A percentile compares a stretch with the other conserved stretches of the same genome.
Conservation (phyloP, 441 rosid species). For the Euphorbia schlechtendalii region DNA sequence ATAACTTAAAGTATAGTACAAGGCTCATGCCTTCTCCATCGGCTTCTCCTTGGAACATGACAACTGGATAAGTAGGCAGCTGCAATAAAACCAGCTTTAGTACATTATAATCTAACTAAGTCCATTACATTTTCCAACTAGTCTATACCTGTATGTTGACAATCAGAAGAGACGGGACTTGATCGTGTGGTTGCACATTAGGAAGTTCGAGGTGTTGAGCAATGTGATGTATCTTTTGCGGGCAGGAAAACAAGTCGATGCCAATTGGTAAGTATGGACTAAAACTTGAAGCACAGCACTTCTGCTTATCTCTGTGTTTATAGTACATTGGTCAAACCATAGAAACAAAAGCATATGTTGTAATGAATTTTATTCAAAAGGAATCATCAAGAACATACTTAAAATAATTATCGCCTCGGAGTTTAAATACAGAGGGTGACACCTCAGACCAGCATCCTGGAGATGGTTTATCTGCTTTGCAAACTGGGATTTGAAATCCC, state of each 20-base stretch:
- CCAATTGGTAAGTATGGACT: slow-evolving; percentile 69
- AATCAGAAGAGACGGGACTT: slow-evolving; percentile 50
- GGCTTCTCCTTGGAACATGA: slow-evolving; percentile 51
- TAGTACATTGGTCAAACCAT: not conserved
- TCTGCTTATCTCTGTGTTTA: slow-evolving; percentile 60
- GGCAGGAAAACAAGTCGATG: slow-evolving; percentile 53
- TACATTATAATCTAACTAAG: not conserved
- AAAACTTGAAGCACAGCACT: slow-evolving; percentile 48
- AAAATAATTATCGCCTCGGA: slow-evolving; percentile 67
- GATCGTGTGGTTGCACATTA: slow-evolving; percentile 30
- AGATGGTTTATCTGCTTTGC: slow-evolving; percentile 42
- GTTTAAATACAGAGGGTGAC: slow-evolving; percentile 62
- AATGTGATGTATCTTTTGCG: slow-evolving; percentile 61
- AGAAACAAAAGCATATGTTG: not conserved
- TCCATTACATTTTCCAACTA: no score
- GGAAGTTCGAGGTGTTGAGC: slow-evolving; percentile 81
- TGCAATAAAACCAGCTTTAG: slow-evolving; percentile 23
- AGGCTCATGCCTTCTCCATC: slow-evolving; percentile 92
- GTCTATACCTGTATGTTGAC: slow-evolving; percentile 80
- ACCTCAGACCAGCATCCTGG: slow-evolving; percentile 67
- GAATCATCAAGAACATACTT: slow-evolving; percentile 30
- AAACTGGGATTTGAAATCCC: slow-evolving; percentile 45
- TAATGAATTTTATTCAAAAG: not conserved
- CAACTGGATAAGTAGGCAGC: slow-evolving; percentile 70
- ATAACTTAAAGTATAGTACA: slow-evolving; percentile 57